Evolutionary conservation across 495 filamentous ascomycete species (phyloP), one percentile per base, ranked within the genome.

Genomic region (Lasiosphaeris hirsuta): DNA sequence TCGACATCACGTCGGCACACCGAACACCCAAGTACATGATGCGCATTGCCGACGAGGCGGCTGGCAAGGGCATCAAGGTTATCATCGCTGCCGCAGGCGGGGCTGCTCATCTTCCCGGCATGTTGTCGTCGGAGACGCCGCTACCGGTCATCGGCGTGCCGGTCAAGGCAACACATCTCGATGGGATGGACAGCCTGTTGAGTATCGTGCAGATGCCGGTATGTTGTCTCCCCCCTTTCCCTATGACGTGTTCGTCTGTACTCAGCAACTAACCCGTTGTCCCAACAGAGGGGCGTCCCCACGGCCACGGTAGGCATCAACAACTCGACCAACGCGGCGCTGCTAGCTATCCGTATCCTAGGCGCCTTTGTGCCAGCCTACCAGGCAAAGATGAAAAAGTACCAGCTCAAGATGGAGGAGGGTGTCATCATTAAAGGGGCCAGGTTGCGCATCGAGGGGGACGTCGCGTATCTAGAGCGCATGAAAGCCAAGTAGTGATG

Each of bases 61-160:
- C 83, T 3, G 78, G 74, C 10, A 77, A 81, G 1, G 88, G 90
- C 23, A 81, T 96, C 74, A 87, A 89, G 72, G 91, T 94, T 40
- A 92, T 97, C 69, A 96, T 98, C 69, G 93, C 94, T 0, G 93
- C 92, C 10, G 94, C 95, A 13, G 93, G 92, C 44, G 93, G 94
- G 39, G 92, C 92, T 1, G 93, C 93, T 10, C 90, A 96, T 71
- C 75, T 96, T 6, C 94, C 92, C 8, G 93, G 95, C 39, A 97
- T 97, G 94, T 77, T 89, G 9, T 88, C 92, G 2, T 87, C 90
- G 10, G 85, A 88, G 71, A 94, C 90, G 10, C 81, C 84, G n/a
- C 78, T 97, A 35, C 94, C 93, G 0, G 93, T 97, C 11, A 93
- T 97, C 55, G 94, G 95, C 11, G 84, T 97, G 1, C 94, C 95